These are phyloP conservation scores for Rhexocercosporidium sp. DNA, from an alignment of 2,329 filamentous ascomycete species.

Conservation along the genomic window DNA sequence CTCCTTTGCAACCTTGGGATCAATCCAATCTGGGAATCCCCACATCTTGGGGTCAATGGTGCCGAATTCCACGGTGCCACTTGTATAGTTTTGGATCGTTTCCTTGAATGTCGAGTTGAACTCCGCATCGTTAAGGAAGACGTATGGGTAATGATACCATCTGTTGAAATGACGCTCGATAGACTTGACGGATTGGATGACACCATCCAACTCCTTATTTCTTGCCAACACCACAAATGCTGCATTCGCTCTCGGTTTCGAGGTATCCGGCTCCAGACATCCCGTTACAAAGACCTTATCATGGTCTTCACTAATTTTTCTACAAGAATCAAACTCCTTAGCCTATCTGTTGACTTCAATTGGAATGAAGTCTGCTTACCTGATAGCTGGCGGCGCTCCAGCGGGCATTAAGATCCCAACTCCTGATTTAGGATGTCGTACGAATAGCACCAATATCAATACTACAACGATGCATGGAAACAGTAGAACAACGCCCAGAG, in stretches of 20 bases:
- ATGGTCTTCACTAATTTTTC: constrained; percentile 95
- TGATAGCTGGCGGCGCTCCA: constrained; percentile 85
- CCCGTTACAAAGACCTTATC: constrained; percentile 96
- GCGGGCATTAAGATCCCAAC: constrained; percentile 86
- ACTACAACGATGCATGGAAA: constrained; percentile 92
- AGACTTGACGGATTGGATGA: constrained; percentile 95
- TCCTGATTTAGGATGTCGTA: constrained; percentile 83
- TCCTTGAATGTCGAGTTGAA: constrained; percentile 96
- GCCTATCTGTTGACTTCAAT: constrained; percentile 13
- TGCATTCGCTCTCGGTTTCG: constrained; percentile 84
- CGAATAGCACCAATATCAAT: constrained; percentile 86
- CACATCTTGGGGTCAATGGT: constrained; percentile 90
- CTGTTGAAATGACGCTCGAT: constrained; percentile 99
- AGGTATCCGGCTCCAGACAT: constrained; percentile 81
- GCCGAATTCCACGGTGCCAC: constrained; percentile 85
- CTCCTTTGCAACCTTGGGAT: constrained; percentile 91
- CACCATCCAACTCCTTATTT: constrained; percentile 95
- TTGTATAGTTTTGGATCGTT: constrained; percentile 88
- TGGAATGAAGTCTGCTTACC: constrained; percentile 57
- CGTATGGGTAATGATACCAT: constrained; percentile 98
- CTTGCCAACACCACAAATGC: constrained; percentile 94
- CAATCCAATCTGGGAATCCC: constrained; percentile 97
- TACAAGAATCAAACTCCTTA: constrained; percentile 46
- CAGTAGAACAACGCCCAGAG: constrained; percentile 87
- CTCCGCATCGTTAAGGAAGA: constrained; percentile 96